Percentiles rank a stretch among this genome's conserved stretches.
Conservation (phyloP, 768 basidiomycete genomes). For the Macrolepiota fuliginosa region DNA sequence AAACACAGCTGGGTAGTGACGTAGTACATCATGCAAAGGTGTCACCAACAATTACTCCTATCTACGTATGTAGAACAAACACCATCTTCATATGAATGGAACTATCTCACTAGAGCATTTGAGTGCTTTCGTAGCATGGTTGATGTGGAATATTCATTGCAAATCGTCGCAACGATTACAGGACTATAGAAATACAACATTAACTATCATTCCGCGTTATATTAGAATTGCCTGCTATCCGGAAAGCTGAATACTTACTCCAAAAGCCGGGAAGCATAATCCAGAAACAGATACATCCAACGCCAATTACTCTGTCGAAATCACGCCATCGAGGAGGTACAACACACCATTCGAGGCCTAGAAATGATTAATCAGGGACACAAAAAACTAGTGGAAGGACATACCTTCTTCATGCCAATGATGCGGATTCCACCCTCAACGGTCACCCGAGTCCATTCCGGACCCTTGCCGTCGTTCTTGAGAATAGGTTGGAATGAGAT, state of each 20-base stretch:
- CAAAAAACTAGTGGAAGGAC: not conserved
- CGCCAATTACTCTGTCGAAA: not conserved
- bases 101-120: too few species aligned
- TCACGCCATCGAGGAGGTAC: conserved; percentile 2
- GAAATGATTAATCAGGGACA: too few species aligned
- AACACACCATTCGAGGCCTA: conserved; percentile 10
- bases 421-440: conserved; percentile 59
- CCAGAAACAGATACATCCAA: not conserved
- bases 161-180: not conserved
- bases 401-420: conserved; percentile 59
- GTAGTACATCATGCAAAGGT: too few species aligned
- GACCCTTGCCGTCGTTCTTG: conserved; percentile 30
- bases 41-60: too few species aligned
- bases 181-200: not conserved
- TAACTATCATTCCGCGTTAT: not conserved
- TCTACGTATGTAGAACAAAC: too few species aligned
- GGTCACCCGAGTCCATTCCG: conserved; percentile 58
- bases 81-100: too few species aligned
- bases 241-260: not conserved
- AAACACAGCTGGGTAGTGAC: too few species aligned
- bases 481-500: conserved; percentile 49
- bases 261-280: not conserved
- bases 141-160: too few species aligned
- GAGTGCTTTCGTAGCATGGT: too few species aligned
- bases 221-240: not conserved